Evolutionary conservation across 2,329 filamentous ascomycete genomes (phyloP).

Genomic region (Xylariaceae sp.): DNA sequence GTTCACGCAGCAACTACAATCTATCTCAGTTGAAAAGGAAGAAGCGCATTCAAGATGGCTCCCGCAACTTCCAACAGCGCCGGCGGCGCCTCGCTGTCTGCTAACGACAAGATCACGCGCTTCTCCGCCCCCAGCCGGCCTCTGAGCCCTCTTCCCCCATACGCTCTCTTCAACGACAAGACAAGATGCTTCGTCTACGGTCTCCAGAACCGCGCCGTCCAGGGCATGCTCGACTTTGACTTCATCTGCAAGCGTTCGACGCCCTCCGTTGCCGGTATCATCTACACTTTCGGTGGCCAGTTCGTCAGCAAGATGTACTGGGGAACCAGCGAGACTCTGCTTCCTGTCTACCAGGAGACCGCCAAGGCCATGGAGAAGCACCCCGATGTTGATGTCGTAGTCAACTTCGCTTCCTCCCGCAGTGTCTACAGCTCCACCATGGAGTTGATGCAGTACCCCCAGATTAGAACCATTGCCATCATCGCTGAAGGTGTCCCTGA

Average conservation of each 20-base stretch:
- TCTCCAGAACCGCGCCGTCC: conserved; percentile 88
- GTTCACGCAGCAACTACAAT: conserved; percentile 3
- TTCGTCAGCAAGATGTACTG: conserved; percentile 99
- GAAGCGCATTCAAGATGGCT: conserved; percentile 46
- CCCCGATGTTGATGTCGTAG: conserved; percentile 91
- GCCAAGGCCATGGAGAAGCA: conserved; percentile 94
- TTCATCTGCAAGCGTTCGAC: conserved; percentile 99
- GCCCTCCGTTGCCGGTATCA: conserved; percentile 96
- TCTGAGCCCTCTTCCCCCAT: conserved; percentile 77
- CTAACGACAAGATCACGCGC: conserved; percentile 98
- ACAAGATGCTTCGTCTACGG: conserved; percentile 99
- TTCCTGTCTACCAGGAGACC: conserved; percentile 95
- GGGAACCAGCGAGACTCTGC: conserved; percentile 97
- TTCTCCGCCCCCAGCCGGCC: conserved; percentile 91
- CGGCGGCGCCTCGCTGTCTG: conserved; percentile 55
- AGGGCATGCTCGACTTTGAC: conserved; percentile 97
- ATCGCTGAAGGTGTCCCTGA: conserved; percentile 99
- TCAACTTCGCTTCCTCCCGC: conserved; percentile 99
- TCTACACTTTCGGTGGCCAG: conserved; percentile 99
- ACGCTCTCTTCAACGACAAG: conserved; percentile 98
- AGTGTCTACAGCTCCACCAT: conserved; percentile 98
- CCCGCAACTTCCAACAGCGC: conserved; percentile 44
- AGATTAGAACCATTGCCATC: conserved; percentile 98
- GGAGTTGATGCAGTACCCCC: conserved; percentile 95
- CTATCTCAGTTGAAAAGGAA: conserved; percentile 2